phyloP scores from a whole-genome alignment of 2,329 filamentous ascomycete genomes.

The Dactylellina sp. region DNA sequence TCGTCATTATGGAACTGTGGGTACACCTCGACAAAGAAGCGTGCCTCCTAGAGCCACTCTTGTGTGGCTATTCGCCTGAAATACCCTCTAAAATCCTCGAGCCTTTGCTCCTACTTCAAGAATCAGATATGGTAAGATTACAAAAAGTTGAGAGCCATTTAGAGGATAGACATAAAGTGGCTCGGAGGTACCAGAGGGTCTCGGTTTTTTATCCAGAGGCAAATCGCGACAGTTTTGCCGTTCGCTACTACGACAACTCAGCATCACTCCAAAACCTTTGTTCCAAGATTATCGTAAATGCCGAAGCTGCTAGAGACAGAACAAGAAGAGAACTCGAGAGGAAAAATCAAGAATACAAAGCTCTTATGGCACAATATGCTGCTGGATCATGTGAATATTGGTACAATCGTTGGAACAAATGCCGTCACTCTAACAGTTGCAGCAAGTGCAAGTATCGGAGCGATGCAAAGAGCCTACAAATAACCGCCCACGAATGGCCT shows the following conservation, averaged over 20 bases:
- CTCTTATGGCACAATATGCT: slow-evolving; percentile 58
- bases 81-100: slow-evolving; percentile 65
- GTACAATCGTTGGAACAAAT: neutral
- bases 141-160: slow-evolving; percentile 67
- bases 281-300: slow-evolving; percentile 26
- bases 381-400: neutral
- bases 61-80: slow-evolving; percentile 67
- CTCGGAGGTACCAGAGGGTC: slow-evolving; percentile 58
- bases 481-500: slow-evolving; percentile 71
- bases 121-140: slow-evolving; percentile 67
- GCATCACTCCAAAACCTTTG: slow-evolving; percentile 63
- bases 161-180: slow-evolving; percentile 35
- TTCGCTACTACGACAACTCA: slow-evolving; percentile 67
- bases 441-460: slow-evolving; percentile 62
- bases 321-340: slow-evolving; percentile 63
- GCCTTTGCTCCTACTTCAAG: slow-evolving; percentile 65
- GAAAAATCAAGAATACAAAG: slow-evolving; percentile 61
- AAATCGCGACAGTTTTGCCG: slow-evolving; percentile 64
- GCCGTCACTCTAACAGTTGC: slow-evolving; percentile 7
- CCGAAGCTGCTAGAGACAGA: slow-evolving; percentile 20
- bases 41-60: slow-evolving; percentile 62
- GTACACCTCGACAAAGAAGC: slow-evolving; percentile 69
- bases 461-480: slow-evolving; percentile 64
- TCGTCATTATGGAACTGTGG: slow-evolving; percentile 72
- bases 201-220: slow-evolving; percentile 64